Base-by-base conservation (phyloP, 1,284 basidiomycete genomes). In the Stygiomarasmius scandens region DNA sequence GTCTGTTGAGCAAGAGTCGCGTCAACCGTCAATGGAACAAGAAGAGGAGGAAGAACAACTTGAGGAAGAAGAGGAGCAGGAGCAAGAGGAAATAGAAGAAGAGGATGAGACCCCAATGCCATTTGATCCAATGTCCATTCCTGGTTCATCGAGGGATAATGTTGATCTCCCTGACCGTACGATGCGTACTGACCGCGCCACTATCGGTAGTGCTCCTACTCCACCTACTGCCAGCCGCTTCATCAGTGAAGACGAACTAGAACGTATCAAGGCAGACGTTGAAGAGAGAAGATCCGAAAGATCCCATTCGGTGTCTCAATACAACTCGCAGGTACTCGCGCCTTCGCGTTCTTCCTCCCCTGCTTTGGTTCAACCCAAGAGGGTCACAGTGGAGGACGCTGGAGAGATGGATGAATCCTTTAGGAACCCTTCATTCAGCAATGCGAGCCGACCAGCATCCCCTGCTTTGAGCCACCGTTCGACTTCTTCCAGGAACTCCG, bases 181-280 rank as follows among this genome's bases (percentile, higher is more conserved):
- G 0, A 75, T 78, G 65, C 74, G 77, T 10, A 83, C 82, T 0
- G 81, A 83, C 62, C 73, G 72, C 55, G 76, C 77, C 3, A 78
- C 78, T 5, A 54, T 76, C 4, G 80, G 75, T 12, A 72, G 63
- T n/a, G 60, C 54, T 32, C 56, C 58, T n/a, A 50, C 51, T n/a
- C 52, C 57, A 22, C 16, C 44, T 34, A 47, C 22, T 20, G 29
- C 54, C 70, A 68, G 63, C 2, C 71, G 66, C 1, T 82, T 81
- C 64, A 69, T 86, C 22, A 75, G 79, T 55, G 71, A 73, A 9
- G 76, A 75, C 5, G 85, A 86, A 58, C 61, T 86, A 14, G 77
- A 79, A 44, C 76, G 79, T 10, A 85, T 87, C 36, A 77, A 79
- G 1, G 74, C 73, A 3, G 86, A 89, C 59, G 72, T 88, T 2